phyloP scores from a whole-genome alignment of 306 rosid species.

The Myrica gale region DNA sequence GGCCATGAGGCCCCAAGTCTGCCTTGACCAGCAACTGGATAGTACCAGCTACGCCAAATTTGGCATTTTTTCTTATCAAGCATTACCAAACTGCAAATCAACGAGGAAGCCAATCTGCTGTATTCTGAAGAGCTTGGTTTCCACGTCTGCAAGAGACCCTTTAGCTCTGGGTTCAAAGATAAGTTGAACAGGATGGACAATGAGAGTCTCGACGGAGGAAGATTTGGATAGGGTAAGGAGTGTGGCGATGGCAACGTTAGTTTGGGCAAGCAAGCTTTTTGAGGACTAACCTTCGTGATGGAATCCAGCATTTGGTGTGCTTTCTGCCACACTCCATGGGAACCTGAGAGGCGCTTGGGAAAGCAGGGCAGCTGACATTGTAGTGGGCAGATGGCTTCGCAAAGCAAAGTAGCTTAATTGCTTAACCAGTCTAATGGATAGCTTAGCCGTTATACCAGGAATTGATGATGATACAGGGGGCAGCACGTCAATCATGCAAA shows the following conservation, averaged over 20 bases:
- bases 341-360: constrained; percentile 36
- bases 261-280: constrained; percentile 49
- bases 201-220: constrained; percentile 47
- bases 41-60: constrained; percentile 77
- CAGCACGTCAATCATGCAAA: constrained; percentile 32
- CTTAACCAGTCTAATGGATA: neutral
- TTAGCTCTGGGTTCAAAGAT: constrained; percentile 65
- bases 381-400: constrained; percentile 28
- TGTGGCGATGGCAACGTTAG: constrained; percentile 48
- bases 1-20: constrained; percentile 25
- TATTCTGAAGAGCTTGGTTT: constrained; percentile 46
- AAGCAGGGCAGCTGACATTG: constrained; percentile 28
- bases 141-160: constrained; percentile 56
- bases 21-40: constrained; percentile 53
- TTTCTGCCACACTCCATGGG: constrained; percentile 41
- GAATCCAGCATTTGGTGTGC: constrained; percentile 58
- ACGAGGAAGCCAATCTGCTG: constrained; percentile 49
- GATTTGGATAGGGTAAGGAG: constrained; percentile 55
- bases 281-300: constrained; percentile 71
- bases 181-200: constrained; percentile 76
- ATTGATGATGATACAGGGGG: neutral
- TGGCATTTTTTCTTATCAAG: constrained; percentile 79
- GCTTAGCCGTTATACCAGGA: neutral
- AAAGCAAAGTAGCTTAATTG: constrained; percentile 37
- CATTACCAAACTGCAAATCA: constrained; percentile 79